Conservation (phyloP, 2,329 filamentous ascomycete species). For the Xylariomycetidae sp. region DNA sequence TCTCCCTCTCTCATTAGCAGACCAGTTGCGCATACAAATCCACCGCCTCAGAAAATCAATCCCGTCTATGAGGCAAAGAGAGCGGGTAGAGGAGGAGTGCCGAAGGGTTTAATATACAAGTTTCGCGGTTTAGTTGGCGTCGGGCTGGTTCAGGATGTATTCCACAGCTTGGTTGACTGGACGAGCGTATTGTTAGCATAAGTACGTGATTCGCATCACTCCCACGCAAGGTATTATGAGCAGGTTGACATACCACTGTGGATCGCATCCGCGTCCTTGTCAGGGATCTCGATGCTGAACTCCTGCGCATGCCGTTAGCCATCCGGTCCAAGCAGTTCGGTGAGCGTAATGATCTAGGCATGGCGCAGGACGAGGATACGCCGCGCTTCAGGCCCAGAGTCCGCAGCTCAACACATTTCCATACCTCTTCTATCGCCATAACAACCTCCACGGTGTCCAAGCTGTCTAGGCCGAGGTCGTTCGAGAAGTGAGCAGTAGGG, state of each 20-base stretch:
- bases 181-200: constrained; percentile 11
- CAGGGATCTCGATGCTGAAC: constrained; percentile 91
- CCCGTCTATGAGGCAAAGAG: constrained; percentile 10
- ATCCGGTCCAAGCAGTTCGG: background rate
- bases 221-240: background rate
- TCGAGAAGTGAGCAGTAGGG: constrained; percentile 81
- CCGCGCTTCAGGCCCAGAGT: too few relatives aligned
- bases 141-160: constrained; percentile 89
- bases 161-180: constrained; percentile 89
- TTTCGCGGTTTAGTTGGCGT: constrained; percentile 57
- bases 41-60: constrained; percentile 8
- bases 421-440: constrained; percentile 98
- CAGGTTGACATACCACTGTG: constrained; percentile 69
- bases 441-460: constrained; percentile 99
- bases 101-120: constrained; percentile 24
- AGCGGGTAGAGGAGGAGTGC: constrained; percentile 18
- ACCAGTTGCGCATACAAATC: constrained; percentile 6
- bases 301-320: constrained; percentile 34
- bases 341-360: too few relatives aligned
- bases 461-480: constrained; percentile 94
- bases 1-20: constrained; percentile 11
- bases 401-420: background rate
- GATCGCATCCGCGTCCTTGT: constrained; percentile 92
- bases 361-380: too few relatives aligned
- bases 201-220: too few relatives aligned